Base-by-base conservation (phyloP, 495 filamentous ascomycete species). In the Articulospora tetracladia region DNA sequence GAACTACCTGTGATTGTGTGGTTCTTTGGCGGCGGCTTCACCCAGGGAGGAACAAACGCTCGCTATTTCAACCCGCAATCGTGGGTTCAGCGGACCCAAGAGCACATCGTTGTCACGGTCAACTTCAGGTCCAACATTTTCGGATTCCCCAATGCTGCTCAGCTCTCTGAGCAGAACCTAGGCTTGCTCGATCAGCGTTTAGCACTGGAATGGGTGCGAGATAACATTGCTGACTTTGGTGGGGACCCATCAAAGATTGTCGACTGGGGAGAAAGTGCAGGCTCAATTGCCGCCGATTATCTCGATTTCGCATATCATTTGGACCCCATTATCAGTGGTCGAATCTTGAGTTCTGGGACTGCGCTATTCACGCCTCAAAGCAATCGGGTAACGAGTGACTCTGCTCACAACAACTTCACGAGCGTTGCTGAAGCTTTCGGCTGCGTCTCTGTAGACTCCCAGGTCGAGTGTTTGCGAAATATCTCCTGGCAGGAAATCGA, bases 121-220 rank as follows among this genome's bases (percentile, higher is more conserved):
- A n/a, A n/a, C n/a, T n/a, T n/a, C n/a, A n/a, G n/a, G n/a, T n/a
- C 60, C 49, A 76, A 55, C 55, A 71, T 39, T 66, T 82, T 41
- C 4, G 36, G 72, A 72, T 25, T 60, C 27, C 57, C 51, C 3
- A 57, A 52, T 12, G 30, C 20, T 51, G 50, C 62, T 15, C n/a
- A n/a, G n/a, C 20, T 2, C 26, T 15, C 26, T 19, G 49, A 34
- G 3, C 4, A 55, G 0, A 61, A 61, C 53, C 53, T 55, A 19
- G 58, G 51, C 24, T 67, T 86, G 4, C 69, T 75, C 26, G 84
- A 86, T 59, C 83, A 86, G 58, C 72, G 83, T 23, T 68, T 85
- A 15, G 83, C 81, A 0, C 66, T 88, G 28, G 77, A 83, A 39
- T 87, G 84, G 84, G 67, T 86, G 6, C 72, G 78, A 28, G 78